Base-by-base conservation (phyloP, 2,329 filamentous ascomycete species). In the Claviceps pusilla region DNA sequence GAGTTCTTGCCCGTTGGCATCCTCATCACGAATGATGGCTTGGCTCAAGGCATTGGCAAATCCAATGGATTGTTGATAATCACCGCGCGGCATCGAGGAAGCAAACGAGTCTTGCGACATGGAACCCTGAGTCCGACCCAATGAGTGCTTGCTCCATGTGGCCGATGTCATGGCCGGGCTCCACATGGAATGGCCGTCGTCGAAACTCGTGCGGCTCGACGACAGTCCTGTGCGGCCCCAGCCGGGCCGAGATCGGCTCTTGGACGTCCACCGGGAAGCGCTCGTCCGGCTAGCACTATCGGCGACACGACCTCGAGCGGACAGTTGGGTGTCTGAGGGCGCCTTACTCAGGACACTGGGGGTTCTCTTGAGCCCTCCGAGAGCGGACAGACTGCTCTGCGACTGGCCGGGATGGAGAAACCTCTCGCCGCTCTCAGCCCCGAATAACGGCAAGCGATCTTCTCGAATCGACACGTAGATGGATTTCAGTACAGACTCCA, bases 31-130 rank as follows among this genome's bases (percentile, higher is more conserved):
- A 60, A 95, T 95, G 59, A 97, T 98, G 41, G 91, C 91, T 66
- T 97, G 91, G 62, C 89, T 95, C 11, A 98, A 76, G 4, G 93
- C 93, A 66, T 95, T 97, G 54, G 93, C 93, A 65, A 98, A 98
- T 0, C 93, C 93, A 64, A 98, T 95, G 0, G 89, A 94, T 69
- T 95, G 90, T 69, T 96, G 89, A 67, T 91, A 96, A 62, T 95
- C 89, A 46, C 82, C 83, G 49, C 83, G 79, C 5, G 82, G 83
- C 67, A 84, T 84, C 39, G 82, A 79, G 1, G 87, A 89, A 24
- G 83, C 85, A 61, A 97, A 83, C 1, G 90, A 95, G 65, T 95
- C 89, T 63, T 96, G 86, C 4, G 90, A 96, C 75, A 93, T 87
- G 3, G 89, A 91, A 0, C 89, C 89, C 58, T 94, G 83, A 0